Conservation (phyloP, 2,329 filamentous ascomycete species). For the Emmonsia crescens region DNA sequence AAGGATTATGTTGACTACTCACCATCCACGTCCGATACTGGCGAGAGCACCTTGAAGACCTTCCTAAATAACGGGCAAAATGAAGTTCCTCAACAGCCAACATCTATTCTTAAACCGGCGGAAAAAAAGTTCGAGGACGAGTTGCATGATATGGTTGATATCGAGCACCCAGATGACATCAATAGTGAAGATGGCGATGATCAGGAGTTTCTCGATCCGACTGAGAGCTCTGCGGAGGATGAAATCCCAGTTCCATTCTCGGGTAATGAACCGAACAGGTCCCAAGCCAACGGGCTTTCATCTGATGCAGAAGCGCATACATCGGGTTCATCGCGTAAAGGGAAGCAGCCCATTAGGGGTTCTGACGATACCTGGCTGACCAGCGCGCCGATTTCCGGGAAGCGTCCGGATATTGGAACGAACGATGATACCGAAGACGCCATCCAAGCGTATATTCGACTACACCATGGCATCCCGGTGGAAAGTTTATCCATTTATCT, state of each 20-base stretch:
- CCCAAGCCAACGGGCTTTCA: not conserved
- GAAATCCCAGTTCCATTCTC: not conserved
- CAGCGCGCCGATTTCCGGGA: not conserved
- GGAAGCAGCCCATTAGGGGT: slow-evolving; percentile 6
- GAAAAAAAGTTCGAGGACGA: slow-evolving; percentile 9
- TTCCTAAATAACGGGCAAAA: too few relatives aligned
- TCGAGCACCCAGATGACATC: slow-evolving; percentile 25
- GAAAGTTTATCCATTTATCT: slow-evolving; percentile 46
- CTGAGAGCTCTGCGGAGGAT: slow-evolving; percentile 1
- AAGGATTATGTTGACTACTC: not conserved
- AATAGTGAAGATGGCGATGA: slow-evolving; percentile 17
- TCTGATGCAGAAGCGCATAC: not conserved
- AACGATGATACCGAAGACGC: slow-evolving; percentile 5
- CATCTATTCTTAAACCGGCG: not conserved
- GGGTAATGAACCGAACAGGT: too few relatives aligned
- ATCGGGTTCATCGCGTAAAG: slow-evolving; percentile 2
- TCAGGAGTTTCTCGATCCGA: slow-evolving; percentile 16
- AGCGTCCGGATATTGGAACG: not conserved
- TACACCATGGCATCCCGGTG: slow-evolving; percentile 49
- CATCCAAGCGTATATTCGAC: slow-evolving; percentile 42
- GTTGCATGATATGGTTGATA: slow-evolving; percentile 16
- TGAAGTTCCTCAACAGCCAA: slow-evolving; percentile 10
- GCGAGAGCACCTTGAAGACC: not conserved
- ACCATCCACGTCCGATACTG: not conserved
- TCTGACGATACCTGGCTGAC: not conserved